Conservation (phyloP, 441 rosid genomes). For the Pelargonium australe region DNA sequence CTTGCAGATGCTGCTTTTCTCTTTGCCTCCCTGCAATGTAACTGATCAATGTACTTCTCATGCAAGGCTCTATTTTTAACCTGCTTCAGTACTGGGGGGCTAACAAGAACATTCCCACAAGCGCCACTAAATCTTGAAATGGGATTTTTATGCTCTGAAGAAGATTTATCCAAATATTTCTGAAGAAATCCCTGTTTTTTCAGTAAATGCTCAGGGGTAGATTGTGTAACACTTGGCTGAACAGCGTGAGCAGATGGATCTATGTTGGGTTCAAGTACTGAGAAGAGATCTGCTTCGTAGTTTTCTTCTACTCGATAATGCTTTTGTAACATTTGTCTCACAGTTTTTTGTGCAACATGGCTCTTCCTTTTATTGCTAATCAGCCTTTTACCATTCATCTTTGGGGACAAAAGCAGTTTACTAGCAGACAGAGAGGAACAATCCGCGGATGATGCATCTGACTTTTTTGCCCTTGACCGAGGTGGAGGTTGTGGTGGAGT, state of each 20-base stretch:
- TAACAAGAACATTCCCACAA: conserved; percentile 26
- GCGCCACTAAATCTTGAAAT: conserved; percentile 35
- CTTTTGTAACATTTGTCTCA: conserved; percentile 59
- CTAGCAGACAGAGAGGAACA: conserved; percentile 45
- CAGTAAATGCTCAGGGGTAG: conserved; percentile 39
- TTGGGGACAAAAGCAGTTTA: conserved; percentile 40
- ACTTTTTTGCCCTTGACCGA: conserved; percentile 42
- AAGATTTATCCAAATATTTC: conserved; percentile 31
- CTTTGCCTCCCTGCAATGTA: conserved; percentile 74
- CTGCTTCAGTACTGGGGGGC: conserved; percentile 73
- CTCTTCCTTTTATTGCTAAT: conserved; percentile 29
- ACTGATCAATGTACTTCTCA: conserved; percentile 78
- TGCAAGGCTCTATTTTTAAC: conserved; percentile 69
- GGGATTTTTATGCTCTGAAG: conserved; percentile 29
- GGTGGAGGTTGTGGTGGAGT: conserved; percentile 60
- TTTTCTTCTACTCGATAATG: conserved; percentile 36
- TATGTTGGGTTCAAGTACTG: conserved; percentile 56
- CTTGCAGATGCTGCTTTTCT: conserved; percentile 42
- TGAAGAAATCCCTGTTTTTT: conserved; percentile 40
- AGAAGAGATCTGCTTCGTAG: conserved; percentile 57
- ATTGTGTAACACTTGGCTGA: conserved; percentile 23
- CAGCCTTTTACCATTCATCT: conserved; percentile 25
- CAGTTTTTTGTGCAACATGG: conserved; percentile 42
- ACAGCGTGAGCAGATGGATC: conserved; percentile 24
- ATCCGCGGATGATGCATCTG: conserved; percentile 29